Evolutionary conservation across 176 grass and related monocot species (phyloP).

Genomic region (Paspalum vaginatum): DNA sequence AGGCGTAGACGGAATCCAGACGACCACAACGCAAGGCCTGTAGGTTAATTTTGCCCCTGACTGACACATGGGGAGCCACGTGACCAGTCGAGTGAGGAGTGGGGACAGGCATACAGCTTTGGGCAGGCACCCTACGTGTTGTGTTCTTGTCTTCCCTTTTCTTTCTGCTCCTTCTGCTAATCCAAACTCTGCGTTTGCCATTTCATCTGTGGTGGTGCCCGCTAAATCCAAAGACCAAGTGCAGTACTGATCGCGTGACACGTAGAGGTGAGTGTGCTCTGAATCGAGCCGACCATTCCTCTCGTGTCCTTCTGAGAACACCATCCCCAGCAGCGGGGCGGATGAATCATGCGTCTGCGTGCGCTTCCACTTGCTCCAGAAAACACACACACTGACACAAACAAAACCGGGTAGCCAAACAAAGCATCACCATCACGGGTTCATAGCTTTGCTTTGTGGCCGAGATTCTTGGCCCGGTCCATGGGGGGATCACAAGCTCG

Average conservation of each 20-base stretch:
- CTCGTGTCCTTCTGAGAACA: background rate
- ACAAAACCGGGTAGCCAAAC: background rate
- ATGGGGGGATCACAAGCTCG: background rate
- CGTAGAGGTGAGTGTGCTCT: too few relatives aligned
- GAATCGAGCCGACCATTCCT: too few relatives aligned
- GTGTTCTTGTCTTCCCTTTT: too few relatives aligned
- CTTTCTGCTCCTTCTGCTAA: background rate
- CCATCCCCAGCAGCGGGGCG: background rate
- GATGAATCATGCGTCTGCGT: background rate
- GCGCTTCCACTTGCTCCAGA: background rate
- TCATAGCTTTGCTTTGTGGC: background rate
- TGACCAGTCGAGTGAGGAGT: background rate
- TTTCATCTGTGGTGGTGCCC: too few relatives aligned
- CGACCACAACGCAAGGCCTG: background rate
- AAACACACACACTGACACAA: background rate
- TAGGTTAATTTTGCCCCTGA: background rate
- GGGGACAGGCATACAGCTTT: background rate
- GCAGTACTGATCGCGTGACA: too few relatives aligned
- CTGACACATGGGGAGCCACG: slow-evolving; percentile 28
- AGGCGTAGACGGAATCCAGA: too few relatives aligned
- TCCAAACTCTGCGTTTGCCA: too few relatives aligned
- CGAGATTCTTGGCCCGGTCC: slow-evolving; percentile 16
- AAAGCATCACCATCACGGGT: slow-evolving; percentile 12
- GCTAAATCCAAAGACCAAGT: too few relatives aligned
- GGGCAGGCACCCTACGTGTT: too few relatives aligned